These are phyloP conservation scores for Trebouxia sp. DNA, from an alignment of 139 green algal genomes.

Conservation along the genomic window DNA sequence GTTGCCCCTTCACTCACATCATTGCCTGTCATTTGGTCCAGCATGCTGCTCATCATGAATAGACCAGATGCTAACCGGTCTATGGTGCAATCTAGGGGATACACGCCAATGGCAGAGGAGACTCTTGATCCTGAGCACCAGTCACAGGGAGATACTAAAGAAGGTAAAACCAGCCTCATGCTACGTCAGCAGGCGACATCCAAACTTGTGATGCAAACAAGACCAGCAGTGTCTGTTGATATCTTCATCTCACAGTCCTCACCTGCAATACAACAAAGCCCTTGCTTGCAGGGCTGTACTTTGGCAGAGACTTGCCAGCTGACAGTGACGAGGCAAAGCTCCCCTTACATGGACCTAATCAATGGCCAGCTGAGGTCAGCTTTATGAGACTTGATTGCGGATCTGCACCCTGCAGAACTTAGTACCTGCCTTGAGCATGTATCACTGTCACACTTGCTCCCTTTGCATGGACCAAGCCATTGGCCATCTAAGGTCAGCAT, in stretches of 20 bases:
- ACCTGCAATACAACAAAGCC: neutral
- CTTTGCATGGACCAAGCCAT: conserved; percentile 91
- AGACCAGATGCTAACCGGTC: conserved; percentile 31
- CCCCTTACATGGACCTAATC: conserved; percentile 91
- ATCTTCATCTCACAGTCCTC: neutral
- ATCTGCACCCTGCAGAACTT: too few relatives aligned
- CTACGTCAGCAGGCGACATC: neutral
- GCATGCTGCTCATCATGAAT: neutral
- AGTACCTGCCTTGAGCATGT: too few relatives aligned
- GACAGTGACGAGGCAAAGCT: conserved; percentile 46
- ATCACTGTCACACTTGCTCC: too few relatives aligned
- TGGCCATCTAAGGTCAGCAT: conserved; percentile 62
- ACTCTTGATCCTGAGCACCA: conserved; percentile 77
- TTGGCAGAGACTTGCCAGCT: conserved; percentile 64
- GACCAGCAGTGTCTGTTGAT: neutral
- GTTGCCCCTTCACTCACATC: neutral
- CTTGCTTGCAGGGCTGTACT: conserved; percentile 59
- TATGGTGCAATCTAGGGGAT: conserved; percentile 66
- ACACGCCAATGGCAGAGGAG: conserved; percentile 71
- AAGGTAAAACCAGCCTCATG: conserved; percentile 49
- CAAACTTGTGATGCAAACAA: neutral
- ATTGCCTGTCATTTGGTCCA: neutral
- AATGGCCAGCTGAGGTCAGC: conserved; percentile 70
- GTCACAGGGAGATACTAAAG: conserved; percentile 84
- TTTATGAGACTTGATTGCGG: neutral